Evolutionary conservation across 2,329 filamentous ascomycete species (phyloP), one percentile per base, ranked within the genome.

Genomic region (Fusarium sp.): DNA sequence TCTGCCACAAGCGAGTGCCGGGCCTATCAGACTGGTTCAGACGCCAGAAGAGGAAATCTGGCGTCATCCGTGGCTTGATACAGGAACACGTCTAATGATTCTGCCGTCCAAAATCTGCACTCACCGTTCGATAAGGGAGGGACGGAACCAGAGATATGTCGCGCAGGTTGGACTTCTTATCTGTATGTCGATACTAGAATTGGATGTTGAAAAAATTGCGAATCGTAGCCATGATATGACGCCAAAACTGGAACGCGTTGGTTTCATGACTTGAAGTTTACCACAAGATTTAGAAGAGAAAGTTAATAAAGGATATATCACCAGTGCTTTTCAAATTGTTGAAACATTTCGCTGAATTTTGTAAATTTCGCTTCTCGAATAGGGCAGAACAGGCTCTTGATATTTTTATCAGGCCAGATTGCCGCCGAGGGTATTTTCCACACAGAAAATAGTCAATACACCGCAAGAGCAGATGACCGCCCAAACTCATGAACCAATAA

Each of bases 41-140:
- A 64, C 41, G 48, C 65, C 64, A 49, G 54, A 58, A 67, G 45
- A 22, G 64, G 65, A 55, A 68, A 59, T 60, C 13, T 59, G 32
- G 27, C 54, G 34, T 40, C 38, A 27, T 24, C 22, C 30, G 24
- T 27, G 41, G 41, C 20, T 40, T 51, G 25, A 15, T 15, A 38
- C 43, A 65, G 29, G 29, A 20, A 27, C 22, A 52, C 12, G 34
- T 52, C 47, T 40, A 10, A 16, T 22, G 22, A 22, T 22, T 22
- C 22, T 22, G 22, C 22, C 22, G 22, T 22, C 22, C 22, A 22
- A 22, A 22, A 22, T 22, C 22, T 22, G 22, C 22, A 22, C 22
- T 22, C 22, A 22, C 22, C 22, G 2, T 22, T 24, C 10, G 30
- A 7, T 7, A 48, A 27, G 22, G 4, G 13, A 20, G 13, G 44